A percentile compares a stretch with the other conserved stretches of the same genome.
phyloP scores from a whole-genome alignment of 495 filamentous ascomycete genomes.

The Darksidea phi region DNA sequence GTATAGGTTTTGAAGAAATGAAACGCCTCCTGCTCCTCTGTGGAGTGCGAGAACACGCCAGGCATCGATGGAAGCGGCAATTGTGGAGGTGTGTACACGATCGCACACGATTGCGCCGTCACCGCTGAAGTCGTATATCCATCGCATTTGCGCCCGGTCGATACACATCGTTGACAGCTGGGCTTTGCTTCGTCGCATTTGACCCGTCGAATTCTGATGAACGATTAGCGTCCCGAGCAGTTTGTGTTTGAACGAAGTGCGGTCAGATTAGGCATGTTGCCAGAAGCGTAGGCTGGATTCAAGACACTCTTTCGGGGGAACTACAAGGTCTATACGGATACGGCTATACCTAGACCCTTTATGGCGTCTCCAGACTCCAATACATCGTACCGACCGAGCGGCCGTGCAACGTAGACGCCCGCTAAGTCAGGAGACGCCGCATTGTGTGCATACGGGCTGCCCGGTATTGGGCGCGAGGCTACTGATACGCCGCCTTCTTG shows the following conservation, averaged over 20 bases:
- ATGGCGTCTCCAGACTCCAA: too few relatives aligned
- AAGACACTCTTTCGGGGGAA: too few relatives aligned
- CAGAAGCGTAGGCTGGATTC: not conserved
- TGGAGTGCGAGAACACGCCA: slow-evolving; percentile 1
- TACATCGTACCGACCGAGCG: too few relatives aligned
- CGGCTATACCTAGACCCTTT: too few relatives aligned
- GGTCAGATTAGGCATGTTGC: not conserved
- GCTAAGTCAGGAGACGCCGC: too few relatives aligned
- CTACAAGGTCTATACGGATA: too few relatives aligned
- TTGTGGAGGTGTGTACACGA: not conserved
- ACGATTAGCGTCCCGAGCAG: not conserved
- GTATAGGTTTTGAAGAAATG: slow-evolving; percentile 41
- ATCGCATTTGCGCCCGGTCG: slow-evolving; percentile 33
- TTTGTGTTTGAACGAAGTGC: not conserved
- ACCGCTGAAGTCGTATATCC: slow-evolving; percentile 18
- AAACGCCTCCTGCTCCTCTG: slow-evolving; percentile 44
- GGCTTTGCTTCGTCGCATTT: slow-evolving; percentile 35
- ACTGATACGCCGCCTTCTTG: too few relatives aligned
- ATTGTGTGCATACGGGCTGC: too few relatives aligned
- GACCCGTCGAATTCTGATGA: slow-evolving; percentile 28
- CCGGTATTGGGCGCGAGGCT: too few relatives aligned
- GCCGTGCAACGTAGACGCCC: too few relatives aligned
- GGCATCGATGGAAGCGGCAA: not conserved
- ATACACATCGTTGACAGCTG: slow-evolving; percentile 24
- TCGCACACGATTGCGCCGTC: not conserved